Conservation (phyloP, 257 asterid genomes). For the Gardenia jasminoides region DNA sequence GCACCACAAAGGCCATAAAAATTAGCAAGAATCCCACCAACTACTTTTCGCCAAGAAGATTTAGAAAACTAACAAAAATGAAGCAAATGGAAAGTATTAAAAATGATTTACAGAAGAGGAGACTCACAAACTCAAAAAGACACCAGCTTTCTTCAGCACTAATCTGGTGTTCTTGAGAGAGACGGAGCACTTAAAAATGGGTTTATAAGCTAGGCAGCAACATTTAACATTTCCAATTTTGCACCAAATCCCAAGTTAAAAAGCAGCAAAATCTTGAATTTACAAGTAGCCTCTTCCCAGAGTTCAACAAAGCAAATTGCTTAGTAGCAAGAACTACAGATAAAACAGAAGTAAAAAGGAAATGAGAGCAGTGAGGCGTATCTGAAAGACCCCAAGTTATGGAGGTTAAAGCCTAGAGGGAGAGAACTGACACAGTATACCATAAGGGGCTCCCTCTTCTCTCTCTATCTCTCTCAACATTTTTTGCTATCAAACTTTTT, state of each 20-base stretch:
- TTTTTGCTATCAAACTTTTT: slow-evolving; percentile 4
- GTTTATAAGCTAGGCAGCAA: neutral
- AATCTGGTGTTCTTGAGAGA: neutral
- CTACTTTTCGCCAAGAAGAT: slow-evolving; percentile 1
- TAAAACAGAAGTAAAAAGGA: neutral
- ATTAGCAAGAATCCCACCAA: neutral
- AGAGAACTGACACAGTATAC: slow-evolving; percentile 13
- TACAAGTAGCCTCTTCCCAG: neutral
- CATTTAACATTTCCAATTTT: neutral
- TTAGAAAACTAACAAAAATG: slow-evolving; percentile 2
- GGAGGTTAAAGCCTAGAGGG: neutral
- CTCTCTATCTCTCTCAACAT: slow-evolving; percentile 1
- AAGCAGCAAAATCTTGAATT: slow-evolving; percentile 16
- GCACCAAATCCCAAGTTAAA: slow-evolving; percentile 18
- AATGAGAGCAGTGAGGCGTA: slow-evolving; percentile 2
- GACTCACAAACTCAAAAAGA: slow-evolving; percentile 23
- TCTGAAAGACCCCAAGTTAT: slow-evolving; percentile 8
- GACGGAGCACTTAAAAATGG: slow-evolving; percentile 2
- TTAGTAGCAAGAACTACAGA: neutral
- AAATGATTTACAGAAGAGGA: neutral
- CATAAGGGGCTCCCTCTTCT: neutral
- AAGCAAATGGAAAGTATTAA: neutral
- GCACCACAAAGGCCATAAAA: neutral
- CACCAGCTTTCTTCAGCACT: slow-evolving; percentile 21
- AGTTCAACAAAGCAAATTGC: slow-evolving; percentile 7